Evolutionary conservation across 805 yeast genomes (phyloP).

Genomic region (Kodamaea jinghongensis): DNA sequence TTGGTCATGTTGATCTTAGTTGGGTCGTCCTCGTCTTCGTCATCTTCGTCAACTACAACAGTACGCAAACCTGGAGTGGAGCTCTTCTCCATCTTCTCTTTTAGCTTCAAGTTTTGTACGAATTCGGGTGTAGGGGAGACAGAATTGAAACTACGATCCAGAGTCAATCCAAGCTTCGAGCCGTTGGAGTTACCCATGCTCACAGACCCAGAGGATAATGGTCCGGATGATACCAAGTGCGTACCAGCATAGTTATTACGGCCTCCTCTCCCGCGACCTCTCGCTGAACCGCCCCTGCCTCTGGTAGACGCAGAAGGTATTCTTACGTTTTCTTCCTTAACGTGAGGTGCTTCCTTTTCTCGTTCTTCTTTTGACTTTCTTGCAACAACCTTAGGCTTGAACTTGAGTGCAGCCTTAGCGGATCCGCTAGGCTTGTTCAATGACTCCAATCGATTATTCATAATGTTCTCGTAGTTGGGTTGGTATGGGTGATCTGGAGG

Average conservation of each 20-base stretch:
- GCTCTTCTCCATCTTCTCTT: slow-evolving; percentile 19
- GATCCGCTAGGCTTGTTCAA: slow-evolving; percentile 45
- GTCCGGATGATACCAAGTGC: slow-evolving; percentile 69
- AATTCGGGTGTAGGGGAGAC: slow-evolving; percentile 43
- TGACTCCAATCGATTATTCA: slow-evolving; percentile 44
- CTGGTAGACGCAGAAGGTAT: slow-evolving; percentile 21
- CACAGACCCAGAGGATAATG: slow-evolving; percentile 64
- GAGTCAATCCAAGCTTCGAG: slow-evolving; percentile 25
- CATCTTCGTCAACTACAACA: slow-evolving; percentile 27
- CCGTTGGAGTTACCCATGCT: slow-evolving; percentile 36
- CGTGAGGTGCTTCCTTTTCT: slow-evolving; percentile 67
- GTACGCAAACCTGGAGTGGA: slow-evolving; percentile 18
- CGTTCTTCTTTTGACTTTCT: slow-evolving; percentile 82
- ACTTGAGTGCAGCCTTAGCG: slow-evolving; percentile 43
- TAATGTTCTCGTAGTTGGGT: slow-evolving; percentile 10
- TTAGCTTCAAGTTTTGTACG: slow-evolving; percentile 33
- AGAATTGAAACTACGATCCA: slow-evolving; percentile 31
- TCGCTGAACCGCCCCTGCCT: slow-evolving; percentile 22
- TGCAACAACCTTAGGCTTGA: slow-evolving; percentile 85
- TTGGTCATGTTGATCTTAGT: slow-evolving; percentile 63
- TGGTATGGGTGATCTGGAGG: neutral
- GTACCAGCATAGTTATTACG: slow-evolving; percentile 46
- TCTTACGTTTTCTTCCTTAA: slow-evolving; percentile 30
- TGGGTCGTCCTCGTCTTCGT: slow-evolving; percentile 40
- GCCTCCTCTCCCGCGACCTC: slow-evolving; percentile 36